Conservation (phyloP, 2,329 filamentous ascomycete genomes). For the Phaeosphaeria sp. region DNA sequence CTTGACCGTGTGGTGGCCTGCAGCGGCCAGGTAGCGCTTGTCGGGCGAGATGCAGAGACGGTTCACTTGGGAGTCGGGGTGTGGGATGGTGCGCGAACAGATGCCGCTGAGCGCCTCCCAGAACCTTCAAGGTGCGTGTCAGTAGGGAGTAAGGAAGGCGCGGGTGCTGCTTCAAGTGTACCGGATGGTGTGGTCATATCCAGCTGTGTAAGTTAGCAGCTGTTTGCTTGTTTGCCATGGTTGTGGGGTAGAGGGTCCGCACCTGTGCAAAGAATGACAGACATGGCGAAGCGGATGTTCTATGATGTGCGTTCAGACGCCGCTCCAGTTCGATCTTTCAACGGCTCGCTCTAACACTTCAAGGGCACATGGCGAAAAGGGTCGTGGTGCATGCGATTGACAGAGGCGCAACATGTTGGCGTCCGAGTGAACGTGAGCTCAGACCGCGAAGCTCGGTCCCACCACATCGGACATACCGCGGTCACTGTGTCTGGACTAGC, state of each 20-base stretch:
- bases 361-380: not conserved
- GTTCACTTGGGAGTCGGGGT: slow-evolving; percentile 98
- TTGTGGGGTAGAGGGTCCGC: slow-evolving; percentile 39
- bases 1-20: slow-evolving; percentile 85
- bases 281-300: slow-evolving; percentile 54
- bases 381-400: not conserved
- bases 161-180: slow-evolving; percentile 47
- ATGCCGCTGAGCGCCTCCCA: slow-evolving; percentile 99
- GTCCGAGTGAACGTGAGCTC: not conserved
- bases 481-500: not conserved
- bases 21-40: slow-evolving; percentile 90
- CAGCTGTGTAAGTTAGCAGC: slow-evolving; percentile 57
- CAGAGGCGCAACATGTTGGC: not conserved
- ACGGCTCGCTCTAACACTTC: not conserved
- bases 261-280: slow-evolving; percentile 72
- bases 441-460: not conserved
- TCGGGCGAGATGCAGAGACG: slow-evolving; percentile 97
- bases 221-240: slow-evolving; percentile 3
- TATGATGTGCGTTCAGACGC: not conserved
- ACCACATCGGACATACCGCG: not conserved
- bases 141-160: slow-evolving; percentile 3
- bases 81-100: slow-evolving; percentile 96
- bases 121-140: slow-evolving; percentile 66
- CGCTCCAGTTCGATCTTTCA: not conserved
- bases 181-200: slow-evolving; percentile 79